Evolutionary conservation across 2,329 filamentous ascomycete species (phyloP), one percentile per base, ranked within the genome.

Genomic region (Arthrobotrys pseudoclavata): DNA sequence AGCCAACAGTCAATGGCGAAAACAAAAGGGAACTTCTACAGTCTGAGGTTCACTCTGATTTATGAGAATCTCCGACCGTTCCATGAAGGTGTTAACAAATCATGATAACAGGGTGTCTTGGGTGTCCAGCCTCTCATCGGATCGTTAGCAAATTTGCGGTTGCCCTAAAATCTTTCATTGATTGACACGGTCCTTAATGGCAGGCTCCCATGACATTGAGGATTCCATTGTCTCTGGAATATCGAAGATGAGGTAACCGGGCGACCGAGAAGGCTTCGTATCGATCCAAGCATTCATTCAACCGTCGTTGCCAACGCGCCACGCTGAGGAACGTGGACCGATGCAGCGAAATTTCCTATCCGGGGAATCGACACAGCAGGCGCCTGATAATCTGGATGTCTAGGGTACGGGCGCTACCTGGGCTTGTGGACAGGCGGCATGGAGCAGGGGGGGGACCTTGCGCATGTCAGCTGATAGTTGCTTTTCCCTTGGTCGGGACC

Each of bases 311-410:
- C 34, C 67, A 77, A 77, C 67, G 72, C 72, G 74, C 74, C 74
- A 77, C 74, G 22, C 61, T 63, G 57, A 71, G 67, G 74, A 77
- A 77, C 74, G 74, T 77, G 74, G 74, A 77, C 74, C 45, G 50
- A 77, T 77, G 74, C 74, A 77, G 68, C 52, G 52, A 77, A 71
- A 71, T 68, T 71, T 71, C 67, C 74, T 77, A 77, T 71, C 67
- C 74, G 53, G 67, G 66, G 61, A 77, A 77, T 70, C 67, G 74
- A 77, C 53, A 42, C 61, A 71, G 47, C 63, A 57, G 50, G 61
- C 74, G 74, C 67, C 67, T 71, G 74, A 71, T 77, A 77, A 63
- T 63, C 45, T 62, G 40, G 45, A 60, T 57, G 47, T 50, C 72
- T 66, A 70, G 50, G 52, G 47, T 62, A 70, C 66, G 61, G 42